Evolutionary conservation across 768 basidiomycete genomes (phyloP), one percentile per base, ranked within the genome.

Genomic region (Coprinellus micaceus): DNA sequence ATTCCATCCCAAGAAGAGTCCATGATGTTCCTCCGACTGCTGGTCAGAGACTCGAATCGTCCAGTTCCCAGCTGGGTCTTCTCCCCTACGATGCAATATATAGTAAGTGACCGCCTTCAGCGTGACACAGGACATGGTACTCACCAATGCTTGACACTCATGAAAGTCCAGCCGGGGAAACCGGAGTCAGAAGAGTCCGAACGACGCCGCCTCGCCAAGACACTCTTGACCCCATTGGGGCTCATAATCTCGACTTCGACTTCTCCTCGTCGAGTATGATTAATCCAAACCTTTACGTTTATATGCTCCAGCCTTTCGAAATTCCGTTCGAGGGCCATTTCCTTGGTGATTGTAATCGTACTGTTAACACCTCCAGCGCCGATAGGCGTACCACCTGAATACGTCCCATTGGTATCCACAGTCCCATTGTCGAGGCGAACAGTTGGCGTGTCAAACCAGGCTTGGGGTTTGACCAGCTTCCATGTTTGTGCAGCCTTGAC

Each of bases 131-230:
- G n/a, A n/a, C n/a, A n/a, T n/a, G n/a, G n/a, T 25, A 70, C 83
- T 63, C 61, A 95, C 95, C 96, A 99, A 66, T 99, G 96, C 71
- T 98, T 99, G 54, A 98, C 80, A 30, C 84, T 83, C 94, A 97
- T 98, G 68, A 99, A 99, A 33, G 81, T 86, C 96, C 96, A 99
- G 2, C 91, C 95, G 33, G 83, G 82, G 69, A 81, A 96, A 2
- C 97, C 97, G 10, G 76, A 79, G 11, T 66, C 67, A 2, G 81
- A 83, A 22, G 71, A 69, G 65, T 99, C 96, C 17, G 77, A 76
- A 48, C 76, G 64, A 52, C 96, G 81, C 51, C 76, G 76, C 26
- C 83, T 82, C 21, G 90, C 95, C 41, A 99, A 71, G 13, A 96
- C 77, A 69, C 94, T 96, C 65, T 74, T 84, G 56, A 98, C 76